Conservation (phyloP, 1,139 yeast species). For the Suhomyces choctaworum region DNA sequence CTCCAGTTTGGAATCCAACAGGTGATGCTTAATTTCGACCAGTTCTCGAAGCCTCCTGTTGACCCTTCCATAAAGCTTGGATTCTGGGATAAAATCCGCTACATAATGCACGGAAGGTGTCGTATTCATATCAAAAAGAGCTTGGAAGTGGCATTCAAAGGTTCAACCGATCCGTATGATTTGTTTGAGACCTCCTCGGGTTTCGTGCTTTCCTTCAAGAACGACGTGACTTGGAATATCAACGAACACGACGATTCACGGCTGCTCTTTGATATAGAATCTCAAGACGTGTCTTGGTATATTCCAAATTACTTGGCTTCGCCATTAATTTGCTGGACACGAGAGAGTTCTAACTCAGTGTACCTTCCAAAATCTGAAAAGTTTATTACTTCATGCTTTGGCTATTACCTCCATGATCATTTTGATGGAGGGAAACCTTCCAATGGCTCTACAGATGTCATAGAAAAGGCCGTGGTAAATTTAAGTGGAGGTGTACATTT, state of each 20-base stretch:
- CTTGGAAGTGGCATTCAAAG: slow-evolving; percentile 55
- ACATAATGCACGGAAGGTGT: slow-evolving; percentile 51
- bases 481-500: slow-evolving; percentile 63
- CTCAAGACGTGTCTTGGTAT: slow-evolving; percentile 44
- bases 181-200: slow-evolving; percentile 42
- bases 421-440: slow-evolving; percentile 14
- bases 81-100: slow-evolving; percentile 58
- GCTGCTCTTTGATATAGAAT: slow-evolving; percentile 36
- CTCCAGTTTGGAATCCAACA: slow-evolving; percentile 85
- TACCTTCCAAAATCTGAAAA: slow-evolving; percentile 47
- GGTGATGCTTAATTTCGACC: slow-evolving; percentile 75
- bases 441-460: slow-evolving; percentile 13
- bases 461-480: slow-evolving; percentile 56
- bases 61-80: slow-evolving; percentile 60
- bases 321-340: slow-evolving; percentile 63
- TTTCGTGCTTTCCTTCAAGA: slow-evolving; percentile 40
- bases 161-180: slow-evolving; percentile 48
- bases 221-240: slow-evolving; percentile 41
- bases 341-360: slow-evolving; percentile 44
- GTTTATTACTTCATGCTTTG: slow-evolving; percentile 50
- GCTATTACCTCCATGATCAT: slow-evolving; percentile 44
- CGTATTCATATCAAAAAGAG: slow-evolving; percentile 36
- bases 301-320: slow-evolving; percentile 64
- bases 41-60: slow-evolving; percentile 79
- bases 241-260: slow-evolving; percentile 43